A percentile compares a stretch with the other conserved stretches of the same genome.
Evolutionary conservation across 495 filamentous ascomycete genomes (phyloP).

Genomic region (Talaromyces adpressus): DNA sequence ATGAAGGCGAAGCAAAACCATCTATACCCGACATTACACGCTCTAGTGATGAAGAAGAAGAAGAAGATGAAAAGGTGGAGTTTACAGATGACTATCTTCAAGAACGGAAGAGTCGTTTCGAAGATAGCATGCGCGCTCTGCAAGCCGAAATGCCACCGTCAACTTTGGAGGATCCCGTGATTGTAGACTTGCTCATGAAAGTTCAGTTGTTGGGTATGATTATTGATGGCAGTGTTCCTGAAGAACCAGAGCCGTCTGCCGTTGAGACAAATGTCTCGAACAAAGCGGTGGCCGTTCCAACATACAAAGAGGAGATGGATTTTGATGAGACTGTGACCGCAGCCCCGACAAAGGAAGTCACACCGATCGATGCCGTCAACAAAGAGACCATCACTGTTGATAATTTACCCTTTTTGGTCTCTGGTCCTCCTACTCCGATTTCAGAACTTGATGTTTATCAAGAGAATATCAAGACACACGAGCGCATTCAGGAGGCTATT

Average conservation of each 20-base stretch:
- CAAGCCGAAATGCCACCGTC: conserved; percentile 38
- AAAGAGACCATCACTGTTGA: conserved; percentile 24
- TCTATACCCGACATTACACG: conserved; percentile 23
- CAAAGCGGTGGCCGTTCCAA: conserved; percentile 6
- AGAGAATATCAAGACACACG: conserved; percentile 30
- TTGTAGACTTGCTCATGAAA: conserved; percentile 36
- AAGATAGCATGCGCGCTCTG: conserved; percentile 37
- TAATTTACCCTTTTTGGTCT: conserved; percentile 40
- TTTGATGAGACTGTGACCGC: conserved; percentile 15
- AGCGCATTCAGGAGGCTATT: conserved; percentile 29
- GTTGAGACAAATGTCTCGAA: conserved; percentile 17
- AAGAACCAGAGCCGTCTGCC: conserved; percentile 12
- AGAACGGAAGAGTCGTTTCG: conserved; percentile 40
- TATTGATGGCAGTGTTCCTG: conserved; percentile 13
- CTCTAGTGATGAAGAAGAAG: conserved; percentile 38
- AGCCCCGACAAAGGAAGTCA: conserved; percentile 16
- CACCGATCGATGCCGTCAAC: conserved; percentile 11
- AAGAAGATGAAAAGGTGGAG: conserved; percentile 33
- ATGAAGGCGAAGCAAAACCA: conserved; percentile 1
- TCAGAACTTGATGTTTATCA: conserved; percentile 43
- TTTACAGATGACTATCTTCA: conserved; percentile 46
- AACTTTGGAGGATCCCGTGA: conserved; percentile 36
- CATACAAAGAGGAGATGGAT: conserved; percentile 19
- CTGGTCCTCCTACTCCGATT: conserved; percentile 42
- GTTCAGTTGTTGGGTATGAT: conserved; percentile 40